Evolutionary conservation across 805 yeast genomes (phyloP).

Genomic region (Clavispora vitiphila): DNA sequence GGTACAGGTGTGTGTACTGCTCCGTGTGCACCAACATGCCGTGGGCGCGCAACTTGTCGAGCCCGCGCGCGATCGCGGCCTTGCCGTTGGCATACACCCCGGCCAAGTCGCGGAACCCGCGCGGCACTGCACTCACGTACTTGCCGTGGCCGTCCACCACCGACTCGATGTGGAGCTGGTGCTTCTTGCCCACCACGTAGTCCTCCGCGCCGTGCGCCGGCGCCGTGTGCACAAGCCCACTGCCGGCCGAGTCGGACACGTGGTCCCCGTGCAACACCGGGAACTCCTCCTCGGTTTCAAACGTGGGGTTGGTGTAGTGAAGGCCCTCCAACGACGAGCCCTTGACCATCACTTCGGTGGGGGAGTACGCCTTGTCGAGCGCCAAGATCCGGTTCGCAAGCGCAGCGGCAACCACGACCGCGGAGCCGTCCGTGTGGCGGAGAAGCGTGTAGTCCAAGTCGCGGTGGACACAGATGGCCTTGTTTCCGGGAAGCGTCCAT

Average conservation of each 20-base stretch:
- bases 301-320: slow-evolving; percentile 54
- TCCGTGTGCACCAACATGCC: slow-evolving; percentile 48
- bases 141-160: slow-evolving; percentile 77
- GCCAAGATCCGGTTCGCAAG: slow-evolving; percentile 37
- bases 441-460: slow-evolving; percentile 51
- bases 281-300: slow-evolving; percentile 24
- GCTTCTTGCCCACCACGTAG: slow-evolving; percentile 59
- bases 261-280: slow-evolving; percentile 78
- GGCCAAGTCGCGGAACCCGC: slow-evolving; percentile 28
- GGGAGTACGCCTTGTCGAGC: slow-evolving; percentile 17
- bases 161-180: slow-evolving; percentile 58
- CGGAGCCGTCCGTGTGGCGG: slow-evolving; percentile 25
- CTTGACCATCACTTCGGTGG: slow-evolving; percentile 5
- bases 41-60: slow-evolving; percentile 35
- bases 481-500: slow-evolving; percentile 90
- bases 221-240: slow-evolving; percentile 95
- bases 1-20: slow-evolving; percentile 74
- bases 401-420: slow-evolving; percentile 55
- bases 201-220: slow-evolving; percentile 98
- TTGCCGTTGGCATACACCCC: slow-evolving; percentile 12
- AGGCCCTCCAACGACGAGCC: slow-evolving; percentile 25
- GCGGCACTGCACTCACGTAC: slow-evolving; percentile 48
- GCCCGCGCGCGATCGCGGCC: slow-evolving; percentile 24
- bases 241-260: slow-evolving; percentile 78
- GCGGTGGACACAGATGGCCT: slow-evolving; percentile 71